Percentiles rank a stretch among this genome's conserved stretches.
phyloP scores from a whole-genome alignment of 208 protist genomes.

The Endotrypanum monterogeii region DNA sequence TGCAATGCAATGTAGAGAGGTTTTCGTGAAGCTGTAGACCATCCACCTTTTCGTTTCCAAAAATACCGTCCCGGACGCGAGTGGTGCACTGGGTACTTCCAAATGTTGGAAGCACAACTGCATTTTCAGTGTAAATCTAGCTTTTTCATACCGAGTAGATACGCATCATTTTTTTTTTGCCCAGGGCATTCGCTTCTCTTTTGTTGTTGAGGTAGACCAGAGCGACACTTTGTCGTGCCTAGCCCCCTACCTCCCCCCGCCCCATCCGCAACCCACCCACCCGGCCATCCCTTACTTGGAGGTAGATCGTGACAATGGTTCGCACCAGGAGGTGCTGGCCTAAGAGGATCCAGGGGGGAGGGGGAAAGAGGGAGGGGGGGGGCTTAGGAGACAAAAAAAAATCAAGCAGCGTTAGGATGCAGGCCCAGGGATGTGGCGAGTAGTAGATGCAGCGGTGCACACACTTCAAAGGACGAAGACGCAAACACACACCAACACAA shows the following conservation, averaged over 20 bases:
- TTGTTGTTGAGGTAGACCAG: no score
- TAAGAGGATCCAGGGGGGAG: neutral
- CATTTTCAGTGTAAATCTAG: no score
- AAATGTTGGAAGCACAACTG: no score
- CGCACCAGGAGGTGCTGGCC: neutral
- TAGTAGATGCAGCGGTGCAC: neutral
- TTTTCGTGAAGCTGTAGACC: neutral
- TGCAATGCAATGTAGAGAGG: no score
- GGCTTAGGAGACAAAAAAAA: neutral
- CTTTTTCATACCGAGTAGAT: no score
- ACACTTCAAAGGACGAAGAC: neutral
- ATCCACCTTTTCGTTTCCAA: neutral
- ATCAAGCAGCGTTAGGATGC: neutral
- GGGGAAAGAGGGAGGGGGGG: neutral
- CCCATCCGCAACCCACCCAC: no score
- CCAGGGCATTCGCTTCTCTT: neutral
- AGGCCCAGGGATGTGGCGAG: neutral
- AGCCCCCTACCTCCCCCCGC: neutral
- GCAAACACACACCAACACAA: neutral
- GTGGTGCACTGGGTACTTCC: neutral
- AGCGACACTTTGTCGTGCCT: no score
- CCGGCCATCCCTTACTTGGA: neutral
- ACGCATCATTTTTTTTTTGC: no score
- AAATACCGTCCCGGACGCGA: neutral
- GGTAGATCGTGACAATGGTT: neutral